Conservation (phyloP, 345 rosid species). For the Lumnitzera littorea region DNA sequence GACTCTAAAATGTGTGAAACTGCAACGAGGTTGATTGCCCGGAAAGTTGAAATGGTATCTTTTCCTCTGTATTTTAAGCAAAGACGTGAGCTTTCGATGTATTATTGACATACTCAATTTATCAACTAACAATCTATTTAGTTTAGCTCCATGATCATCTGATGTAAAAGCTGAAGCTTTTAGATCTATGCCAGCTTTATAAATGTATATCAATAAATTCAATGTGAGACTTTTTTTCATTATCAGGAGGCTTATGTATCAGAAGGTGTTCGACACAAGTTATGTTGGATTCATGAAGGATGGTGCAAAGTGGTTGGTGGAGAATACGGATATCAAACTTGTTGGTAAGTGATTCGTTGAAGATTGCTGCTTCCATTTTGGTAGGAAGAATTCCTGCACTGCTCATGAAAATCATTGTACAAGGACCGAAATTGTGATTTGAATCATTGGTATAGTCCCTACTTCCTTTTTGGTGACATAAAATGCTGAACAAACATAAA, state of each 20-base stretch:
- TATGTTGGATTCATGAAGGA: slow-evolving; percentile 77
- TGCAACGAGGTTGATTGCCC: no score
- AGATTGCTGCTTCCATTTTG: not conserved
- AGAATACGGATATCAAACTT: slow-evolving; percentile 80
- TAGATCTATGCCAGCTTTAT: no score
- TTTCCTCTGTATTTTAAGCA: not conserved
- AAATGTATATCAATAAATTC: not conserved
- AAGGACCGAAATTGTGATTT: not conserved
- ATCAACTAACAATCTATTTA: no score
- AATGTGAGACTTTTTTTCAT: not conserved
- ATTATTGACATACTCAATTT: no score
- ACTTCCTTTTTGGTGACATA: no score
- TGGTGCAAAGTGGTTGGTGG: slow-evolving; percentile 87
- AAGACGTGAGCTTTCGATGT: no score
- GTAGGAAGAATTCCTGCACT: not conserved
- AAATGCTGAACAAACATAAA: no score
- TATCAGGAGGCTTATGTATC: slow-evolving; percentile 77
- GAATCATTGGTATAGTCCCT: no score
- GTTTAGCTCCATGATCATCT: no score
- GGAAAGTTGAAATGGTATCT: no score
- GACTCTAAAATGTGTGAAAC: no score
- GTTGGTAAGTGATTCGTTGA: slow-evolving; percentile 38
- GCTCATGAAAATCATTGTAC: not conserved
- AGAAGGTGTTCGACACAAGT: slow-evolving; percentile 65
- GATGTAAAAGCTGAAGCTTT: no score